Evolutionary conservation across 2,329 filamentous ascomycete species (phyloP).

Genomic region (Hypomyces perniciosus): DNA sequence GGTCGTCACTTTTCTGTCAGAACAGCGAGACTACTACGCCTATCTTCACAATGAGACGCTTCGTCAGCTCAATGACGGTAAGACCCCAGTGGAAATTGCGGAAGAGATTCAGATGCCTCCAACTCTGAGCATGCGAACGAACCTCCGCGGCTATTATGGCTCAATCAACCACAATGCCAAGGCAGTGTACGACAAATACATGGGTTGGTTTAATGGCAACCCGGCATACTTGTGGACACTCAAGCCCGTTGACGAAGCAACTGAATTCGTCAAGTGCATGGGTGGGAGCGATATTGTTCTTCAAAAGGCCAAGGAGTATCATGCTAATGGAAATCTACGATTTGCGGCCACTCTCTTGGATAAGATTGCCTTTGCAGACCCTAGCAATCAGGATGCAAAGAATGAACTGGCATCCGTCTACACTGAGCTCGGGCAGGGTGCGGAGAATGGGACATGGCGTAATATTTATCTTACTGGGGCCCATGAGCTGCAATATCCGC

Average conservation of each 20-base stretch:
- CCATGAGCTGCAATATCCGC: conserved; percentile 22
- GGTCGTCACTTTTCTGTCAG: conserved; percentile 21
- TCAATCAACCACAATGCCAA: conserved; percentile 32
- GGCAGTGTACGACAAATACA: conserved; percentile 13
- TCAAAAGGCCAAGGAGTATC: conserved; percentile 24
- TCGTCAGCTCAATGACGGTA: conserved; percentile 31
- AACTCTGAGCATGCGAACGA: conserved; percentile 20
- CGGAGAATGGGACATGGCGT: conserved; percentile 1
- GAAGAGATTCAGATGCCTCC: conserved; percentile 30
- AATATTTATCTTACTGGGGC: conserved; percentile 5
- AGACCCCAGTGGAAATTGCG: conserved; percentile 34
- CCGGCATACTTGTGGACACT: conserved; percentile 9
- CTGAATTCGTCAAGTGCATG: conserved; percentile 31
- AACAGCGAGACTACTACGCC: conserved; percentile 35
- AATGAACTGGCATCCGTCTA: conserved; percentile 25
- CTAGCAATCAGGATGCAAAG: conserved; percentile 15
- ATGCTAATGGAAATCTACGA: conserved; percentile 26
- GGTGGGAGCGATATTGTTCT: conserved; percentile 29
- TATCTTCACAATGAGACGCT: conserved; percentile 36
- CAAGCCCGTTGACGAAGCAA: conserved; percentile 22
- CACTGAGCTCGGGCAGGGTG: conserved; percentile 1
- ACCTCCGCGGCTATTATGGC: conserved; percentile 29
- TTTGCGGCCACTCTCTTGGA: conserved; percentile 34
- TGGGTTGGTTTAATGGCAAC: conserved; percentile 13
- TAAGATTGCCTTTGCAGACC: conserved; percentile 28